A percentile compares a stretch with the other conserved stretches of the same genome.
phyloP scores from a whole-genome alignment of 495 filamentous ascomycete species.

The Aspergillus baeticus region DNA sequence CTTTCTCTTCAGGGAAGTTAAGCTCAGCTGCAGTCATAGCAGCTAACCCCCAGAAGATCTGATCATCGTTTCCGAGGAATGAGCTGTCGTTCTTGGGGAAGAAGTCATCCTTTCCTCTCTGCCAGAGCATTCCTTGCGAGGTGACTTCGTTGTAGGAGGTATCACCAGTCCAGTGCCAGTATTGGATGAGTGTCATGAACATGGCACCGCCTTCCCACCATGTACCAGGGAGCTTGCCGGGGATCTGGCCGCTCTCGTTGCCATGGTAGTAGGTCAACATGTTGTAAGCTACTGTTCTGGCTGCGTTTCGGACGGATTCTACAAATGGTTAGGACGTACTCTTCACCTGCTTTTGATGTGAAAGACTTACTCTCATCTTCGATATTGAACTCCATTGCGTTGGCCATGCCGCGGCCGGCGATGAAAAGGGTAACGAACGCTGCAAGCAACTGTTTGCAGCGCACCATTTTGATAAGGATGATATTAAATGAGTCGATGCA shows the following conservation, averaged over 20 bases:
- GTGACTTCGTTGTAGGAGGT: slow-evolving; percentile 63
- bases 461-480: slow-evolving; percentile 25
- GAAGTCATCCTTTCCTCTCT: slow-evolving; percentile 68
- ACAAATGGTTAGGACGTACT: slow-evolving; percentile 3
- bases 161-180: slow-evolving; percentile 77
- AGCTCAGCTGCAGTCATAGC: slow-evolving; percentile 73
- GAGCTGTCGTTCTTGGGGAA: slow-evolving; percentile 54
- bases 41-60: slow-evolving; percentile 78
- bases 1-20: slow-evolving; percentile 63
- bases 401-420: slow-evolving; percentile 24
- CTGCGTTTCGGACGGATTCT: slow-evolving; percentile 62
- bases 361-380: slow-evolving; percentile 29
- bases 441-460: slow-evolving; percentile 22
- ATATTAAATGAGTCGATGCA: too few species aligned
- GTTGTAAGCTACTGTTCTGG: slow-evolving; percentile 60
- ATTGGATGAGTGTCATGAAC: slow-evolving; percentile 73
- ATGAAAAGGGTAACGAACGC: slow-evolving; percentile 5
- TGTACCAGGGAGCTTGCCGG: slow-evolving; percentile 62
- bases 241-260: slow-evolving; percentile 57
- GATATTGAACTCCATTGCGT: slow-evolving; percentile 32
- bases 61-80: slow-evolving; percentile 67
- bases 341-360: neutral
- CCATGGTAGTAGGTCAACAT: slow-evolving; percentile 66
- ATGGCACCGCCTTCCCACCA: slow-evolving; percentile 80
- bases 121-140: slow-evolving; percentile 62